Conservation (phyloP, 2,329 filamentous ascomycete genomes). For the Exophiala alcalophila region DNA sequence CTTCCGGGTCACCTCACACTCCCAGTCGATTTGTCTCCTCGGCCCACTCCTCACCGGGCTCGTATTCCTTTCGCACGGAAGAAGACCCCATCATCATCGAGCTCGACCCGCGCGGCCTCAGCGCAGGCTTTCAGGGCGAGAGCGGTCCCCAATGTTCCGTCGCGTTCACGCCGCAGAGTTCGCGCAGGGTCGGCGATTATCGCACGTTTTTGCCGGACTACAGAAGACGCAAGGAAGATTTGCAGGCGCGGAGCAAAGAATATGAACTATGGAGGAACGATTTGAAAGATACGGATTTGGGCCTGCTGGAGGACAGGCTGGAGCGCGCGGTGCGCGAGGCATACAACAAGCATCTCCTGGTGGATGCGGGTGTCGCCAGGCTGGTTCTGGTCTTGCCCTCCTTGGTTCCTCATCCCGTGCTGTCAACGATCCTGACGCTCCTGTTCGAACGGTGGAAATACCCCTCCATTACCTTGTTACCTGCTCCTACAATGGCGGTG, state of each 20-base stretch:
- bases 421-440: constrained; percentile 72
- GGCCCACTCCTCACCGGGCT: constrained; percentile 57
- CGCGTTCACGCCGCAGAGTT: constrained; percentile 70
- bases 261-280: constrained; percentile 78
- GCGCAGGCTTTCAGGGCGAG: constrained; percentile 84
- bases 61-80: constrained; percentile 60
- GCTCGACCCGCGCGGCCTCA: constrained; percentile 72
- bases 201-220: constrained; percentile 63
- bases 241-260: constrained; percentile 45
- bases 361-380: constrained; percentile 64
- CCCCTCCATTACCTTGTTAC: constrained; percentile 76
- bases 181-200: constrained; percentile 78
- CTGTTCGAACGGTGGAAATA: constrained; percentile 78
- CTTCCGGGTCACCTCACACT: constrained; percentile 53
- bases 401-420: constrained; percentile 69
- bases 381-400: constrained; percentile 75
- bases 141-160: constrained; percentile 68
- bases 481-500: constrained; percentile 68
- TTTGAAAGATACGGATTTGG: constrained; percentile 68
- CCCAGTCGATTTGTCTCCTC: constrained; percentile 54
- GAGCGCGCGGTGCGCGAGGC: constrained; percentile 78
- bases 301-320: constrained; percentile 79
- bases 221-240: constrained; percentile 43
- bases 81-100: constrained; percentile 85
- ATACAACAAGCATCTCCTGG: constrained; percentile 69